Evolutionary conservation across 164 flowering plant genomes (phyloP), one percentile per base, ranked within the genome.

Genomic region (Piper longum): DNA sequence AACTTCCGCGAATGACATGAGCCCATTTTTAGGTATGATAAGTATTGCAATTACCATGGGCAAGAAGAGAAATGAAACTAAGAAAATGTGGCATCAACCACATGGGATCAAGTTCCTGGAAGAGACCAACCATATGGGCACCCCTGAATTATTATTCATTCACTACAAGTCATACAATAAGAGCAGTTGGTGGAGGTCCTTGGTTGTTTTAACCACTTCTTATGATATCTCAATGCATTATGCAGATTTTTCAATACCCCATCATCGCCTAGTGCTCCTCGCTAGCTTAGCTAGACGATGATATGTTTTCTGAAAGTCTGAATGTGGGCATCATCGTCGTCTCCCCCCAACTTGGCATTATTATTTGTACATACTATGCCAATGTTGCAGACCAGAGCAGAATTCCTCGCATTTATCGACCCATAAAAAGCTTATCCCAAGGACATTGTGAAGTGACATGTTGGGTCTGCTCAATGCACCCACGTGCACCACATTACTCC

Each of bases 401-500:
- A 44, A 9, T 9, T 44, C 6, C 48, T 68, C 39, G 39, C 60
- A 57, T 57, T n/a, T 17, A 57, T n/a, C 19, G 13, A 57, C 12
- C 13, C 60, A 61, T 41, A 42, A 6, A 26, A 12, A 16, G 8
- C 52, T 16, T 19, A 42, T 42, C 51, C 51, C 63, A 44, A 54
- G 65, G 26, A 43, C 58, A 54, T 26, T 54, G 65, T 54, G 54
- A 54, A 59, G 52, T 48, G 52, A 48, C 66, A 64, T 39, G 9
- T 56, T 17, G 36, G 41, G 16, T 61, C 12, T 2, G n/a, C 14
- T 19, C 41, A 43, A 64, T 56, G 45, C n/a, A 44, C 52, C 65
- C 66, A 48, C 57, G 45, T 59, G 55, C 8, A 13, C 36, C 54
- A 66, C 63, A 67, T 43, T 64, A 69, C 59, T 54, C 60, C 26